A percentile compares a stretch with the other conserved stretches of the same genome.
These are phyloP conservation scores for Viola pubescens DNA, from an alignment of 441 rosid species.

Conservation along the genomic window DNA sequence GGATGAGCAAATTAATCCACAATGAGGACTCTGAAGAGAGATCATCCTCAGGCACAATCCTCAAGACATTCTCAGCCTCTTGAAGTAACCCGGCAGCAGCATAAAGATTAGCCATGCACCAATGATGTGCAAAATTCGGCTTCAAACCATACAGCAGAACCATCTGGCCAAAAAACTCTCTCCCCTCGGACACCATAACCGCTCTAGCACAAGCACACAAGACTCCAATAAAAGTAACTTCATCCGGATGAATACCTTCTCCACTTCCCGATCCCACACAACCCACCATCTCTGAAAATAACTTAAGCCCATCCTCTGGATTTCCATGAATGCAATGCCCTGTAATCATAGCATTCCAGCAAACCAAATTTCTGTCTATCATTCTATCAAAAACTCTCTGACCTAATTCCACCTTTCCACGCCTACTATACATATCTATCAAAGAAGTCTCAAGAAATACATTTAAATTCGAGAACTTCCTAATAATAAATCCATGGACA, in stretches of 20 bases:
- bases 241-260: conserved; percentile 51
- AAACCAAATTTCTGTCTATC: conserved; percentile 48
- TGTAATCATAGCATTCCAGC: conserved; percentile 67
- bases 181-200: conserved; percentile 61
- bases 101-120: conserved; percentile 76
- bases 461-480: conserved; percentile 28
- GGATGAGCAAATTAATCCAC: conserved; percentile 49
- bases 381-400: conserved; percentile 45
- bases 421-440: conserved; percentile 76
- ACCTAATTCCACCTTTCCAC: conserved; percentile 60
- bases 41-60: conserved; percentile 39
- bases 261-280: conserved; percentile 12
- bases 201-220: conserved; percentile 77
- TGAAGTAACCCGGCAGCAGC: conserved; percentile 55
- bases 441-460: conserved; percentile 57
- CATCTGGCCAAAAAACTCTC: conserved; percentile 53
- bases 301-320: conserved; percentile 50
- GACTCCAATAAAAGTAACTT: conserved; percentile 60
- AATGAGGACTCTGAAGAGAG: conserved; percentile 31
- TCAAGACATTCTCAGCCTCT: conserved; percentile 59
- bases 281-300: conserved; percentile 52
- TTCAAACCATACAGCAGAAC: conserved; percentile 34
- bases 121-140: conserved; percentile 63
- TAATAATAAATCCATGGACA: conserved; percentile 59
- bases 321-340: conserved; percentile 77